These are phyloP conservation scores for Orbilia javanica DNA, from an alignment of 2,329 filamentous ascomycete species.

Conservation along the genomic window DNA sequence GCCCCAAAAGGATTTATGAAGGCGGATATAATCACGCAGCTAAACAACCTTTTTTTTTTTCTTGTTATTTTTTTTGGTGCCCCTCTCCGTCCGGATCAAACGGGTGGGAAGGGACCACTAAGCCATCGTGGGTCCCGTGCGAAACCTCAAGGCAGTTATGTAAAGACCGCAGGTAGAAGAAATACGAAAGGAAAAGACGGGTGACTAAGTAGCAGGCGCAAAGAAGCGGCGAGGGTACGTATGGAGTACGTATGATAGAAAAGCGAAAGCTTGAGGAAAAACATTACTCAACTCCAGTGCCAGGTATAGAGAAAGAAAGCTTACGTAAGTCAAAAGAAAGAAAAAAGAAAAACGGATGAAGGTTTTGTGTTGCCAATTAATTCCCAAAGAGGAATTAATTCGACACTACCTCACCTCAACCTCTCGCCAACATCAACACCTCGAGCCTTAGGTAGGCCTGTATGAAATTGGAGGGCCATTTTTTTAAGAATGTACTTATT, in stretches of 20 bases:
- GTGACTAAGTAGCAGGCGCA: slow-evolving; percentile 29
- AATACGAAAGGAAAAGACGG: slow-evolving; percentile 28
- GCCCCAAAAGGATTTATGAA: slow-evolving; percentile 29
- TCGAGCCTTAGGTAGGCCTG: background rate
- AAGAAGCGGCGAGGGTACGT: slow-evolving; percentile 29
- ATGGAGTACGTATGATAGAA: background rate
- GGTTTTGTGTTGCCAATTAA: slow-evolving; percentile 31
- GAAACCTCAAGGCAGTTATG: background rate
- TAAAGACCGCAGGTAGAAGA: slow-evolving; percentile 3
- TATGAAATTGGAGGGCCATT: background rate
- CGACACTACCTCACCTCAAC: slow-evolving; percentile 21
- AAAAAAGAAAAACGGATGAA: background rate
- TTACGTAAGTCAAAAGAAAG: slow-evolving; percentile 46
- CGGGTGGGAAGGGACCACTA: slow-evolving; percentile 12
- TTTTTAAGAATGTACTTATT: background rate
- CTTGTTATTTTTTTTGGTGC: slow-evolving; percentile 36
- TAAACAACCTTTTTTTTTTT: slow-evolving; percentile 40
- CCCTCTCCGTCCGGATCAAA: slow-evolving; percentile 14
- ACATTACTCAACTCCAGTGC: slow-evolving; percentile 49
- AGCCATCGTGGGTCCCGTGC: slow-evolving; percentile 16
- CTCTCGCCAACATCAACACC: background rate
- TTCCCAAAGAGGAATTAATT: slow-evolving; percentile 26
- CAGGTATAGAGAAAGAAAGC: slow-evolving; percentile 42
- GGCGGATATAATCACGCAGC: slow-evolving; percentile 58
- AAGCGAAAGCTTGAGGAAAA: background rate